Evolutionary conservation across 352 stramenopile genomes (phyloP), one percentile per base, ranked within the genome.

Genomic region (Nothophytophthora sp.): DNA sequence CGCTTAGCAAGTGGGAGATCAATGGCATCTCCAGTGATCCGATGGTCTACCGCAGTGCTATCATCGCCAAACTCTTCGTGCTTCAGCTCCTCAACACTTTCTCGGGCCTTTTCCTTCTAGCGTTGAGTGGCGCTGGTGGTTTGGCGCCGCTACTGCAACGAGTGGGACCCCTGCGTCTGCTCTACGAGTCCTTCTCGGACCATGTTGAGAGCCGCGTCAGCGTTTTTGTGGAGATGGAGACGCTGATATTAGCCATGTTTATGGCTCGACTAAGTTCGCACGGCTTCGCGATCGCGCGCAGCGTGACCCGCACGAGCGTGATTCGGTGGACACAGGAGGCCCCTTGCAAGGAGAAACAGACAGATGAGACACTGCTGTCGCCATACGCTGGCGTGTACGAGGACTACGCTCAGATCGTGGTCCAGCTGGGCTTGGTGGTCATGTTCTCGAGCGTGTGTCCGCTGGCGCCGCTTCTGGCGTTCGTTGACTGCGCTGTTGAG

Each of bases 401-500:
- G 38, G 70, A 73, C 29, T 86, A 83, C 23, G 60, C 58, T 2
- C 53, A 81, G 49, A 34, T 73, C 25, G 39, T 80, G 12, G 48
- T 73, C 15, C 67, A 83, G 43, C 56, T 83, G 28, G 75, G 71
- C 5, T 43, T 83, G 32, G 47, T 83, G 3, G 46, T 65, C 16
- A 72, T 71, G 54, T 81, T 86, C 37, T 78, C 71, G 18, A 63
- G 60, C 35, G 58, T 69, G 19, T 64, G 64, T 19, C 75, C 75
- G 1, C 33, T 81, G 15, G 43, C 64, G 1, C 72, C 75, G 10
- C 18, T 81, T 22, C 45, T 86, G n/a, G 63, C 58, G 8, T 45
- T 83, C 5, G 5, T 73, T 4, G 75, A 83, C 22, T 67, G 60
- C 24, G 60, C 50, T 33, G 54, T 81, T 15, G 70, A 74, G 24